Evolutionary conservation across 306 rosid species (phyloP).

Genomic region (Citrullus mucosospermus): DNA sequence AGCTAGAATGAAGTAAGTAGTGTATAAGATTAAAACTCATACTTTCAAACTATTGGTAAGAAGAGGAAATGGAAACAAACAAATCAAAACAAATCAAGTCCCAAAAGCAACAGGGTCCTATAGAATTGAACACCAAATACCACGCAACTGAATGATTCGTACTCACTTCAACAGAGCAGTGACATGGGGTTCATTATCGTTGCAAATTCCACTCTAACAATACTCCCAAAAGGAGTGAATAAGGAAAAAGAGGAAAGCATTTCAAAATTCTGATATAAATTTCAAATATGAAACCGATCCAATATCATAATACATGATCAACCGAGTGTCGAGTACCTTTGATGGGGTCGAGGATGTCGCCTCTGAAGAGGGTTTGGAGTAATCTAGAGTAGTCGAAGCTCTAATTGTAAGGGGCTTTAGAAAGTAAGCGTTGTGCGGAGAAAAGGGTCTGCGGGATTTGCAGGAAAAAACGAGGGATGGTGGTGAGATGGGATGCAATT

Average conservation of each 20-base stretch:
- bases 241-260: background rate
- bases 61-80: background rate
- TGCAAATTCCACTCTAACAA: background rate
- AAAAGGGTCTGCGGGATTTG: constrained; percentile 31
- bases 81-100: background rate
- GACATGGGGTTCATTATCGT: background rate
- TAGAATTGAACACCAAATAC: background rate
- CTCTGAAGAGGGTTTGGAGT: constrained; percentile 45
- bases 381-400: constrained; percentile 68
- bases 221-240: background rate
- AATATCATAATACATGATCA: background rate
- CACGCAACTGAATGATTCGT: background rate
- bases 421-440: constrained; percentile 16
- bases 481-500: constrained; percentile 36
- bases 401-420: constrained; percentile 31
- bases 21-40: constrained; percentile 1
- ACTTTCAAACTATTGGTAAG: background rate
- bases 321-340: constrained; percentile 30
- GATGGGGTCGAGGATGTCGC: constrained; percentile 35
- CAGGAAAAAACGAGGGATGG: constrained; percentile 20
- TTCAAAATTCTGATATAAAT: background rate
- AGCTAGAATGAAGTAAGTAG: constrained; percentile 4
- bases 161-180: background rate
- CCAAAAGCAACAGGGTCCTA: background rate
- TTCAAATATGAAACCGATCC: background rate